A percentile compares a stretch with the other conserved stretches of the same genome.
phyloP scores from a whole-genome alignment of 768 basidiomycete species.

The Auriscalpium orientale region DNA sequence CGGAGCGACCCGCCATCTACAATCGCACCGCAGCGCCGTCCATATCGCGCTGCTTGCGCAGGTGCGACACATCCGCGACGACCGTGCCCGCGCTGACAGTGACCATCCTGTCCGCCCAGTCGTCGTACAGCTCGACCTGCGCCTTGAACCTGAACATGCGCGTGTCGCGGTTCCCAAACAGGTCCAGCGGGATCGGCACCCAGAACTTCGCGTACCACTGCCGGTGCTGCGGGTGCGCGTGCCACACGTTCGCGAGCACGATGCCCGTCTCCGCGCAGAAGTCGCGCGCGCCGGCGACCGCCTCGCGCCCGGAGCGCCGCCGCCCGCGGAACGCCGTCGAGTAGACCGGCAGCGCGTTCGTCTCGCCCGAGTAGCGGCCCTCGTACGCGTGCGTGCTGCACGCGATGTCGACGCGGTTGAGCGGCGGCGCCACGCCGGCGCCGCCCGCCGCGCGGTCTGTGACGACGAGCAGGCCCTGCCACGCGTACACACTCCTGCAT shows the following conservation, averaged over 20 bases:
- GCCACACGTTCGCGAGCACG: constrained; percentile 13
- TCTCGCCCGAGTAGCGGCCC: constrained; percentile 14
- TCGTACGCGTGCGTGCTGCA: constrained; percentile 15
- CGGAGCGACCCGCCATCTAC: no score
- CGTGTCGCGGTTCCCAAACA: constrained; percentile 14
- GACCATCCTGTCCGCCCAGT: constrained; percentile 12
- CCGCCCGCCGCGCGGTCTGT: constrained; percentile 6
- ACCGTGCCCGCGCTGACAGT: constrained; percentile 9
- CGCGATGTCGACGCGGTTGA: constrained; percentile 6
- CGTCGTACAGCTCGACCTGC: constrained; percentile 7
- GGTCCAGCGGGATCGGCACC: constrained; percentile 15
- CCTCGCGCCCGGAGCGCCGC: background rate
- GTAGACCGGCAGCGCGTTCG: constrained; percentile 11
- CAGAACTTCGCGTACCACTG: constrained; percentile 17
- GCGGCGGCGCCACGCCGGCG: background rate
- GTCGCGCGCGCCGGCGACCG: background rate
- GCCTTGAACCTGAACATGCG: constrained; percentile 14
- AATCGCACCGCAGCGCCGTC: background rate
- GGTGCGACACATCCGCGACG: constrained; percentile 14
- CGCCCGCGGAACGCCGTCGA: constrained; percentile 5
- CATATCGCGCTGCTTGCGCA: constrained; percentile 14
- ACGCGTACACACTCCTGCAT: constrained; percentile 4
- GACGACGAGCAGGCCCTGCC: constrained; percentile 12
- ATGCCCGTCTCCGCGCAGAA: constrained; percentile 8
- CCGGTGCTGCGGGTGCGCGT: constrained; percentile 5